A percentile compares a stretch with the other conserved stretches of the same genome.
These are phyloP conservation scores for Phytophthora colocasiae DNA, from an alignment of 352 stramenopile genomes.

Conservation along the genomic window DNA sequence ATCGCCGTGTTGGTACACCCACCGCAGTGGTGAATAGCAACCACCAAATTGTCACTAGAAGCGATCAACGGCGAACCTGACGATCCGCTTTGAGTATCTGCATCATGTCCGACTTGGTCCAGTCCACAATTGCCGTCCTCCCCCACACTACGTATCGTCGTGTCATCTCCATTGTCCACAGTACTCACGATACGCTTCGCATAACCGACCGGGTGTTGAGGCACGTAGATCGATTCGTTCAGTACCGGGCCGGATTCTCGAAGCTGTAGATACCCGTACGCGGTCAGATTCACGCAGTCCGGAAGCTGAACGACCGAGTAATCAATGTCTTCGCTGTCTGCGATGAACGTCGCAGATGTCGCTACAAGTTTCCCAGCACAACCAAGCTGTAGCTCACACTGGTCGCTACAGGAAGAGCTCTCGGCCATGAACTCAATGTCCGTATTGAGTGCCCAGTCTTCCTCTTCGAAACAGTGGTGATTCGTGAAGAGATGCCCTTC, in stretches of 20 bases:
- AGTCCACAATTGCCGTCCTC: conserved; percentile 40
- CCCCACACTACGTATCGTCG: conserved; percentile 41
- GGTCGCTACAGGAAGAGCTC: conserved; percentile 50
- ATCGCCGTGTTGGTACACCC: conserved; percentile 56
- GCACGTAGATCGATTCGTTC: conserved; percentile 68
- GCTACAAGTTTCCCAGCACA: conserved; percentile 57
- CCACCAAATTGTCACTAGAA: conserved; percentile 50
- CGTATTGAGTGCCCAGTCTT: conserved; percentile 34
- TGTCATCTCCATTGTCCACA: conserved; percentile 33
- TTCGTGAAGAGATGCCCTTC: conserved; percentile 80
- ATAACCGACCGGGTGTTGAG: conserved; percentile 56
- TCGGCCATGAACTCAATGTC: conserved; percentile 74
- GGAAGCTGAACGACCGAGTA: conserved; percentile 71
- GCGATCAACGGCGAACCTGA: conserved; percentile 58
- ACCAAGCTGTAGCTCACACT: conserved; percentile 50
- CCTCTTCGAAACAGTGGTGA: conserved; percentile 62
- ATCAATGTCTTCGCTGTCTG: conserved; percentile 46
- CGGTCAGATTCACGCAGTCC: conserved; percentile 31
- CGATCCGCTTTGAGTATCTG: conserved; percentile 54
- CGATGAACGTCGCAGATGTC: conserved; percentile 54
- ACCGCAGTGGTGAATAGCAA: conserved; percentile 66
- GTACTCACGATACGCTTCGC: conserved; percentile 62
- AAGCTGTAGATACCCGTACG: conserved; percentile 69
- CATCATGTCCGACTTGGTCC: conserved; percentile 52
- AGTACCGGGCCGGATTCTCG: conserved; percentile 40